phyloP scores from a whole-genome alignment of 225 moss, liverwort and hornwort genomes.

The Thuidium tamariscinum region DNA sequence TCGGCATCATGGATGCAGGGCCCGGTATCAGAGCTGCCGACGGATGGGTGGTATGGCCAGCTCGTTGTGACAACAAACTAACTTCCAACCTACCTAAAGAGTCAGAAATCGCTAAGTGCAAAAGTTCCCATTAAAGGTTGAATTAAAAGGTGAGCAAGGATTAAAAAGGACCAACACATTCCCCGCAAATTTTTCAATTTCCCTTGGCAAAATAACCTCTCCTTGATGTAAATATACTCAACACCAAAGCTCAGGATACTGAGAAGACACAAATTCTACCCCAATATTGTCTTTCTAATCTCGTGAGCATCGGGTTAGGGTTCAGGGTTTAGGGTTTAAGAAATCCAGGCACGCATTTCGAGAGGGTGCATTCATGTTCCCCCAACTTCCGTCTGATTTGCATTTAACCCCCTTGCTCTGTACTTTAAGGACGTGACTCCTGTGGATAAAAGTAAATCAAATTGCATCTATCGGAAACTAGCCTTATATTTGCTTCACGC shows the following conservation, averaged over 20 bases:
- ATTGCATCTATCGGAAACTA: not conserved
- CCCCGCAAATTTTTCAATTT: not conserved
- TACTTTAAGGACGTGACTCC: not conserved
- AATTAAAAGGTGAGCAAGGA: not conserved
- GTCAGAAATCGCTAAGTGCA: not conserved
- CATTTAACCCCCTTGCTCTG: not conserved
- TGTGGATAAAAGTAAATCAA: not conserved
- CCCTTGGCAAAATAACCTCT: not conserved
- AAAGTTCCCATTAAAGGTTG: not conserved
- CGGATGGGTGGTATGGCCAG: not conserved
- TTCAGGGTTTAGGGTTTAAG: slow-evolving; percentile 33
- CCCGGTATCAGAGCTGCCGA: not conserved
- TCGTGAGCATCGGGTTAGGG: not conserved
- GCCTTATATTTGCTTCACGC: not conserved
- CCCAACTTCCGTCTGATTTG: not conserved
- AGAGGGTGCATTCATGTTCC: not conserved
- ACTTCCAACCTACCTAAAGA: not conserved
- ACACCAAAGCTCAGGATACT: not conserved
- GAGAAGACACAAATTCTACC: not conserved
- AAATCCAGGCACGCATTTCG: not conserved
- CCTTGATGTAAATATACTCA: not conserved
- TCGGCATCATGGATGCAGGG: not conserved
- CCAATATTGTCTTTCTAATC: not conserved
- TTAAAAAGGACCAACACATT: not conserved
- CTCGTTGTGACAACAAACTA: not conserved